Conservation (phyloP, 1,284 basidiomycete species). For the Cystobasidium sp. region DNA sequence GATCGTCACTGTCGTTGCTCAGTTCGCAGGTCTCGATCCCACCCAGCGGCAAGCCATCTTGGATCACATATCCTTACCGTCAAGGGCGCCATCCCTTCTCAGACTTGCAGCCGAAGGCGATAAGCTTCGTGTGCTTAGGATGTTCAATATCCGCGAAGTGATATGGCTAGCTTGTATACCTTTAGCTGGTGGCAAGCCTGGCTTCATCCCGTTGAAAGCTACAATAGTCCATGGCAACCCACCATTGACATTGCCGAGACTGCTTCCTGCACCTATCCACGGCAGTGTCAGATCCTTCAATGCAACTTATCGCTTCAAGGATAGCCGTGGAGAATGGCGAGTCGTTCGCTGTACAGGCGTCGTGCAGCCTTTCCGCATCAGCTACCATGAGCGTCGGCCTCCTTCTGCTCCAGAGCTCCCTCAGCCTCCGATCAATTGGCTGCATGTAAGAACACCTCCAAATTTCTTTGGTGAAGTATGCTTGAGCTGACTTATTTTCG, state of each 20-base stretch:
- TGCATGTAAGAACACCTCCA: neutral
- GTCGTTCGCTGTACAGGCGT: constrained; percentile 10
- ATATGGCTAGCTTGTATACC: constrained; percentile 38
- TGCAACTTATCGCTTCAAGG: constrained; percentile 25
- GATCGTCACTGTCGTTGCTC: constrained; percentile 9
- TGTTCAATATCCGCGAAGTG: constrained; percentile 16
- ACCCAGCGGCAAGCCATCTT: constrained; percentile 26
- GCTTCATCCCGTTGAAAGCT: constrained; percentile 36
- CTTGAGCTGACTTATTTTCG: neutral
- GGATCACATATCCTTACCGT: constrained; percentile 8
- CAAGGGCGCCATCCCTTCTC: constrained; percentile 19
- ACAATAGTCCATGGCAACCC: constrained; percentile 17
- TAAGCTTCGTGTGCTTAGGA: constrained; percentile 27
- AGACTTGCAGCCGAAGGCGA: constrained; percentile 17
- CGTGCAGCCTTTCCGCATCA: constrained; percentile 24
- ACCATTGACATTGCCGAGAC: neutral
- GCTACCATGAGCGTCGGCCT: constrained; percentile 23
- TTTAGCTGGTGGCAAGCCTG: constrained; percentile 13
- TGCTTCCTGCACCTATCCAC: constrained; percentile 27
- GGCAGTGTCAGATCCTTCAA: constrained; percentile 22
- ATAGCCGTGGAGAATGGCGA: constrained; percentile 16
- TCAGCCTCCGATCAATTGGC: constrained; percentile 18
- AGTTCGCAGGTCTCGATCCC: constrained; percentile 14
- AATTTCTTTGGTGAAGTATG: neutral
- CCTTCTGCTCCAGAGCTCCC: neutral